These are phyloP conservation scores for Eutrema heterophyllum DNA, from an alignment of 345 rosid genomes.

Conservation along the genomic window DNA sequence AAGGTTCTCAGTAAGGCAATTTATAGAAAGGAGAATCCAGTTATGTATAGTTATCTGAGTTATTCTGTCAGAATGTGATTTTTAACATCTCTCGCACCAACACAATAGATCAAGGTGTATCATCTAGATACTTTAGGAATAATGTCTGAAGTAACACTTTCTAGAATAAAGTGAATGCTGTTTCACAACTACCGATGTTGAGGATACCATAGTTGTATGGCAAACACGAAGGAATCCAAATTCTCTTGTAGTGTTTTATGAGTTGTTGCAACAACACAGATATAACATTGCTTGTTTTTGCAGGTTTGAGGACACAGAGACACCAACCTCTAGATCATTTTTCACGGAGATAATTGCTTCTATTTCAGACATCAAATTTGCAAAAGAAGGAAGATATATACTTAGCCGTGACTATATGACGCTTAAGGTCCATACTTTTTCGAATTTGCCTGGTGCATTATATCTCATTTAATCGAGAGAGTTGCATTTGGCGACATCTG, in stretches of 20 bases:
- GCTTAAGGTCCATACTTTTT: conserved; percentile 52
- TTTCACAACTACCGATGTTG: neutral
- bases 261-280: neutral
- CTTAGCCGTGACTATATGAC: conserved; percentile 97
- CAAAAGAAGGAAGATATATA: conserved; percentile 72
- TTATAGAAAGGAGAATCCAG: conserved; percentile 12
- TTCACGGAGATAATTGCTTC: conserved; percentile 97
- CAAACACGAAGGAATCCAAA: conserved; percentile 3
- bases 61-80: neutral
- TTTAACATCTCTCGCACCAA: neutral
- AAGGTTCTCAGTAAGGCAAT: conserved; percentile 5
- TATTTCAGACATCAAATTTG: conserved; percentile 82
- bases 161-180: neutral
- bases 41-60: neutral
- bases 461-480: neutral
- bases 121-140: neutral
- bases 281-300: conserved; percentile 16
- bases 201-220: conserved; percentile 5
- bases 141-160: neutral
- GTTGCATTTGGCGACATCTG: neutral
- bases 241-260: neutral
- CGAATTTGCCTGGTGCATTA: neutral
- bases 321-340: conserved; percentile 72
- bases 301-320: conserved; percentile 89
- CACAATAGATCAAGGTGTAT: neutral